Base-by-base conservation (phyloP, 2,329 filamentous ascomycete species). In the Orbilia blumenaviensis region DNA sequence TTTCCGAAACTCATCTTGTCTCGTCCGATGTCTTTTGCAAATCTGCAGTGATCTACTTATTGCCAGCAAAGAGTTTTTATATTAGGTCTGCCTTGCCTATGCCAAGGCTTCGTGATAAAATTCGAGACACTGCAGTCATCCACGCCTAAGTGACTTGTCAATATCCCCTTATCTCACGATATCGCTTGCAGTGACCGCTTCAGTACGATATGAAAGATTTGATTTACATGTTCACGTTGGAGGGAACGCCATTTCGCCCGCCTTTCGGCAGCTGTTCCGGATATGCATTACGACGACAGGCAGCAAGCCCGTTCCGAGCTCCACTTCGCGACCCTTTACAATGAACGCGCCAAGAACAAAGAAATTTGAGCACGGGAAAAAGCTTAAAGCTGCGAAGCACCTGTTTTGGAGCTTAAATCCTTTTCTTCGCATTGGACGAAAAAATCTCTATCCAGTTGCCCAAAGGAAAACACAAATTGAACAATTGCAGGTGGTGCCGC, bases 191-290 rank as follows among this genome's bases (percentile, higher is more conserved):
- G n/a, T n/a, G n/a, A n/a, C n/a, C n/a, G n/a, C n/a, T n/a, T n/a
- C n/a, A n/a, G n/a, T n/a, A n/a, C n/a, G n/a, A n/a, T n/a, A n/a
- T n/a, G n/a, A n/a, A n/a, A n/a, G n/a, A n/a, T n/a, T n/a, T n/a
- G n/a, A n/a, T n/a, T n/a, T n/a, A n/a, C n/a, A n/a, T n/a, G n/a
- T n/a, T n/a, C n/a, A n/a, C n/a, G n/a, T n/a, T n/a, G n/a, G n/a
- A n/a, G n/a, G n/a, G n/a, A n/a, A 18, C 21, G 48, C n/a, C 10
- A 52, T 34, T 21, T 38, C 32, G 25, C 10, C 29, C 32, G 16
- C 12, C 36, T n/a, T 36, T n/a, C 52, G 52, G 52, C 50, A 56
- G 7, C 52, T 38, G 52, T 56, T 56, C 52, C 52, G 52, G 16
- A 4, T 23, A n/a, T 23, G 50, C 50, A 56, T 38, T 56, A 56